Conservation (phyloP, 2,329 filamentous ascomycete genomes). For the Tolypocladium album region DNA sequence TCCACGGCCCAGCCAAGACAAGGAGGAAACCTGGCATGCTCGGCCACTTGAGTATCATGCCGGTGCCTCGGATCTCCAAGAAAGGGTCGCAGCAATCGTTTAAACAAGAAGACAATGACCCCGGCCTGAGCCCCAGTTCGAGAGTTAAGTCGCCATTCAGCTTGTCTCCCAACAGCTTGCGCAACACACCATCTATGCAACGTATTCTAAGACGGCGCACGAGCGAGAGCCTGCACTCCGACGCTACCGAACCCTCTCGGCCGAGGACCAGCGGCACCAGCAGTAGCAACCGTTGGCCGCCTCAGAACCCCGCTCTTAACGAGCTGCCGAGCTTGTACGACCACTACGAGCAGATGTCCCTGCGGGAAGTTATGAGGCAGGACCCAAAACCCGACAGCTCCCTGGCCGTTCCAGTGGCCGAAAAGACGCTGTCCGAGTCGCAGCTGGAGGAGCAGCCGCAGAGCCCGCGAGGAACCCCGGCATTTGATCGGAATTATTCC, state of each 20-base stretch:
- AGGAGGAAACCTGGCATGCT: conserved; percentile 36
- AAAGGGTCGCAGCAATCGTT: conserved; percentile 9
- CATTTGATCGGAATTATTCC: conserved; percentile 5
- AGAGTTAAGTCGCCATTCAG: conserved; percentile 31
- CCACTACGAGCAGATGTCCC: conserved; percentile 47
- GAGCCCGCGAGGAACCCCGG: conserved; percentile 2
- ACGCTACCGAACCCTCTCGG: conserved; percentile 8
- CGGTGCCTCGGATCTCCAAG: conserved; percentile 17
- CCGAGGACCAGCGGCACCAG: conserved; percentile 15
- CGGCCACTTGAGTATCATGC: conserved; percentile 35
- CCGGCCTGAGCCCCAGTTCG: conserved; percentile 24
- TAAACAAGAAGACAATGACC: neutral
- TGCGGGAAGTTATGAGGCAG: conserved; percentile 28
- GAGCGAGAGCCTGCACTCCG: neutral
- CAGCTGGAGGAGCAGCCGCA: neutral
- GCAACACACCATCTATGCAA: conserved; percentile 13
- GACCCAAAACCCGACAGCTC: conserved; percentile 5
- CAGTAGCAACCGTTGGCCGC: conserved; percentile 12
- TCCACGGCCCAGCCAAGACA: conserved; percentile 12
- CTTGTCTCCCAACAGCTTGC: conserved; percentile 18
- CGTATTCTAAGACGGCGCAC: conserved; percentile 17
- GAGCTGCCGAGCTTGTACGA: conserved; percentile 42
- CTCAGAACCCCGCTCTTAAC: conserved; percentile 15
- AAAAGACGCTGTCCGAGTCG: neutral
- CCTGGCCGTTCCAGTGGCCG: neutral